phyloP scores from a whole-genome alignment of 2,329 filamentous ascomycete genomes.

The Penicillium vulpinum region DNA sequence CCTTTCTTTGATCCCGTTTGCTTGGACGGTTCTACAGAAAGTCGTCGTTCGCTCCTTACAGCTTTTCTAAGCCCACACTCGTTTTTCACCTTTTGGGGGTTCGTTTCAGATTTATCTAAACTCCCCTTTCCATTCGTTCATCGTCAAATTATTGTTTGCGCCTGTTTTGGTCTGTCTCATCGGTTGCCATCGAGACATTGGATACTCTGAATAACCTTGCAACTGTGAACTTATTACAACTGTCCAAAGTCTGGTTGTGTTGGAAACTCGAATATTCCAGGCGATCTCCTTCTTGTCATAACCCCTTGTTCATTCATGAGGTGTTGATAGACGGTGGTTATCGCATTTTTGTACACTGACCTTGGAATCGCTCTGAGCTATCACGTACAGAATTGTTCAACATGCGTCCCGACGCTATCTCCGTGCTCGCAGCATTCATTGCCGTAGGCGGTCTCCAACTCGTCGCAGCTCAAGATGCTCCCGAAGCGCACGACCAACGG shows the following conservation, averaged over 20 bases:
- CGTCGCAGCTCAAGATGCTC: slow-evolving; percentile 32
- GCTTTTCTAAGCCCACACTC: slow-evolving; percentile 22
- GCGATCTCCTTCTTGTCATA: background rate
- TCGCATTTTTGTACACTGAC: slow-evolving; percentile 19
- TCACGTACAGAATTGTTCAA: slow-evolving; percentile 15
- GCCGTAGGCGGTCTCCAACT: slow-evolving; percentile 37
- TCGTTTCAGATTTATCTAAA: slow-evolving; percentile 19
- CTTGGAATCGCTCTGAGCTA: slow-evolving; percentile 5
- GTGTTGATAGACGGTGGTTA: slow-evolving; percentile 20
- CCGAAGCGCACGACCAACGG: slow-evolving; percentile 28
- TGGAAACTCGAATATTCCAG: background rate
- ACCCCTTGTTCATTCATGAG: slow-evolving; percentile 7
- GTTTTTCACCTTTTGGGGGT: slow-evolving; percentile 14
- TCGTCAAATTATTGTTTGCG: slow-evolving; percentile 6
- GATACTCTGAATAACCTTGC: slow-evolving; percentile 2
- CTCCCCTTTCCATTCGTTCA: slow-evolving; percentile 26
- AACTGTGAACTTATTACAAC: slow-evolving; percentile 1
- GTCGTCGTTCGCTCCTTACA: slow-evolving; percentile 23
- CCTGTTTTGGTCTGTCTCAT: slow-evolving; percentile 18
- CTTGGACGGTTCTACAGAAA: slow-evolving; percentile 17
- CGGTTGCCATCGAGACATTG: slow-evolving; percentile 23
- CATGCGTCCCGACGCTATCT: slow-evolving; percentile 34
- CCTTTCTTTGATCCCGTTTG: slow-evolving; percentile 21
- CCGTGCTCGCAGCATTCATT: slow-evolving; percentile 35
- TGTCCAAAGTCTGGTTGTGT: background rate